phyloP scores from a whole-genome alignment of 441 rosid genomes.

The Euphorbia celastroides region DNA sequence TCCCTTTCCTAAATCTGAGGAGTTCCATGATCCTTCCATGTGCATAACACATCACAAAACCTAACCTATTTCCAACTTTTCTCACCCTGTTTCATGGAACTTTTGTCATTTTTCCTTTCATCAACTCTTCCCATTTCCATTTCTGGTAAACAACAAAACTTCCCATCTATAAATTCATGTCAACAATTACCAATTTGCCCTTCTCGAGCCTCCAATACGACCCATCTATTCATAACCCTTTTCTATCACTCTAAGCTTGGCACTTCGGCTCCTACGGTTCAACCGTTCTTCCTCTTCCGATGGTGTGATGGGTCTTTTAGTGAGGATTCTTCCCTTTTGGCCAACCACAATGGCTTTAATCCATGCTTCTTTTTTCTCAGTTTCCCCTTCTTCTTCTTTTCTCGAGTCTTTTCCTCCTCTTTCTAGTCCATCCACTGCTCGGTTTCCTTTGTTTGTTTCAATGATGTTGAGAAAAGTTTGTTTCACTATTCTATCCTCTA shows the following conservation, averaged over 20 bases:
- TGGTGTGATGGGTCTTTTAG: constrained; percentile 88
- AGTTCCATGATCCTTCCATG: not conserved
- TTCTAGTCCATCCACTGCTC: constrained; percentile 17
- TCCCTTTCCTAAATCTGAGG: not conserved
- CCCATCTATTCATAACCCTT: constrained; percentile 26
- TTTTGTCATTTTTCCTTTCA: not conserved
- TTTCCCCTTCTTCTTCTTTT: constrained; percentile 18
- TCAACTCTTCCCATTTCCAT: not conserved
- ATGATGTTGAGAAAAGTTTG: constrained; percentile 78
- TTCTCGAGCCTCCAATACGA: not conserved
- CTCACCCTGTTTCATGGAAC: not conserved
- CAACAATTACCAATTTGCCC: not conserved
- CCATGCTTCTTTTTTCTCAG: constrained; percentile 45
- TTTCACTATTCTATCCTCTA: constrained; percentile 91
- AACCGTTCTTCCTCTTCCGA: constrained; percentile 72
- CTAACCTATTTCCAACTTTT: not conserved
- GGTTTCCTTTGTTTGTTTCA: constrained; percentile 25
- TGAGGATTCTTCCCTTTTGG: constrained; percentile 60
- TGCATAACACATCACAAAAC: not conserved
- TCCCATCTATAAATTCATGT: not conserved
- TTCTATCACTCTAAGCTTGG: constrained; percentile 83
- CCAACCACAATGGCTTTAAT: constrained; percentile 55
- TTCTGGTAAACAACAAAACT: not conserved
- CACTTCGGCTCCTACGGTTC: constrained; percentile 77
- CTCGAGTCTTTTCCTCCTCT: constrained; percentile 19